Evolutionary conservation across 257 asterid genomes (phyloP).

Genomic region (Euphrasia confusa): DNA sequence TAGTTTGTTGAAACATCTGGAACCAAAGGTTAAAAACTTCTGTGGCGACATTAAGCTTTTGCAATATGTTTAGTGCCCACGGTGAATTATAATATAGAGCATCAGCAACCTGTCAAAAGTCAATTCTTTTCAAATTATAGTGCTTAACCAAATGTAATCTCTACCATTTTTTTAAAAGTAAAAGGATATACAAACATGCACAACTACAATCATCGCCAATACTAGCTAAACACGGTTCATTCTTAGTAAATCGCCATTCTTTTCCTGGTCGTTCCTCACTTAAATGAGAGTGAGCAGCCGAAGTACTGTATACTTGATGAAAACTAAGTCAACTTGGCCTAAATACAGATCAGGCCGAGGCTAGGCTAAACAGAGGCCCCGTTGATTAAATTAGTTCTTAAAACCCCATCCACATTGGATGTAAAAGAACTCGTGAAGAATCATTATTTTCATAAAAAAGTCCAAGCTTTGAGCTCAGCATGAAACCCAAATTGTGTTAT

Average conservation of each 20-base stretch:
- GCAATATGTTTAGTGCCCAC: constrained; percentile 66
- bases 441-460: no score
- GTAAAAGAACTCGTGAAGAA: no score
- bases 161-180: no score
- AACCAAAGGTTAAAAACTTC: constrained; percentile 95
- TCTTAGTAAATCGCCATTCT: background rate
- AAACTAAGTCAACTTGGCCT: background rate
- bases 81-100: constrained; percentile 85
- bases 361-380: background rate
- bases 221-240: constrained; percentile 2
- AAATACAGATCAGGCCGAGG: background rate
- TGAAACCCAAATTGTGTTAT: background rate
- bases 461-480: background rate
- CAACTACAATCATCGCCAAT: no score
- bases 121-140: constrained; percentile 10
- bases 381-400: background rate
- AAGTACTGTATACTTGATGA: background rate
- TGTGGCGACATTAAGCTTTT: constrained; percentile 83
- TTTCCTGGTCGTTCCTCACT: constrained; percentile 3
- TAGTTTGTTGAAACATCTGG: constrained; percentile 87
- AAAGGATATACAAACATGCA: no score
- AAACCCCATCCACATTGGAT: background rate
- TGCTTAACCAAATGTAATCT: no score
- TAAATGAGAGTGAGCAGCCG: background rate
- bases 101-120: constrained; percentile 72